Percentiles rank a stretch among this genome's conserved stretches.
Conservation (phyloP, 1,139 yeast species). For the Sugiyamaella pinicola region DNA sequence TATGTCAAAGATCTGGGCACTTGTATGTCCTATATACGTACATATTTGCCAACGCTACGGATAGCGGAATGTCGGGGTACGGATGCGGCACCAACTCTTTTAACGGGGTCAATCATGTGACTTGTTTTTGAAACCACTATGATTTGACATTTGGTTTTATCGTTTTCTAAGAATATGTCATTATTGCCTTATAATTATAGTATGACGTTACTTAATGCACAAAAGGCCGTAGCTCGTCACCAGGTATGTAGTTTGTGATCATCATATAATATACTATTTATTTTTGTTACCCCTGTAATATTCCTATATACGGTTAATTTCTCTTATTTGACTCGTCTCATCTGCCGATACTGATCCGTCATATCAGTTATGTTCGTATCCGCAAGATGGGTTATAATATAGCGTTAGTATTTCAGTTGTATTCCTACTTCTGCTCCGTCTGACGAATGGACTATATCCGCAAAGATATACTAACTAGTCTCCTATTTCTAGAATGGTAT, state of each 20-base stretch:
- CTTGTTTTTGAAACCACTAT: no score
- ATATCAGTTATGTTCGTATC: neutral
- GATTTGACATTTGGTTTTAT: no score
- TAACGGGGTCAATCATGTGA: neutral
- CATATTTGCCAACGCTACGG: no score
- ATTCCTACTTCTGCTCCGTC: neutral
- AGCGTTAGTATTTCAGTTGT: constrained; percentile 44
- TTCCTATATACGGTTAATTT: neutral
- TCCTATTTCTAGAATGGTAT: constrained; percentile 60
- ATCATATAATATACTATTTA: no score
- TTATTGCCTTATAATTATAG: no score
- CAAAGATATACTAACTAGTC: constrained; percentile 1
- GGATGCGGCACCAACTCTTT: neutral
- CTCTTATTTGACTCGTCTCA: neutral
- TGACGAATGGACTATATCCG: neutral
- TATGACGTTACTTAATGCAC: no score
- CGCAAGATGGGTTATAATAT: constrained; percentile 47
- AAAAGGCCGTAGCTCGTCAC: no score
- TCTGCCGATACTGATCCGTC: neutral
- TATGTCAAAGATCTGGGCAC: neutral
- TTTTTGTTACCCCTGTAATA: neutral
- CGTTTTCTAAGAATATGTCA: no score
- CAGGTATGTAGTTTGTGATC: no score
- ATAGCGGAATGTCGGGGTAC: no score
- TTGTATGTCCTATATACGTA: no score